These are phyloP conservation scores for Ogataea henricii DNA, from an alignment of 805 yeast species.

Conservation along the genomic window DNA sequence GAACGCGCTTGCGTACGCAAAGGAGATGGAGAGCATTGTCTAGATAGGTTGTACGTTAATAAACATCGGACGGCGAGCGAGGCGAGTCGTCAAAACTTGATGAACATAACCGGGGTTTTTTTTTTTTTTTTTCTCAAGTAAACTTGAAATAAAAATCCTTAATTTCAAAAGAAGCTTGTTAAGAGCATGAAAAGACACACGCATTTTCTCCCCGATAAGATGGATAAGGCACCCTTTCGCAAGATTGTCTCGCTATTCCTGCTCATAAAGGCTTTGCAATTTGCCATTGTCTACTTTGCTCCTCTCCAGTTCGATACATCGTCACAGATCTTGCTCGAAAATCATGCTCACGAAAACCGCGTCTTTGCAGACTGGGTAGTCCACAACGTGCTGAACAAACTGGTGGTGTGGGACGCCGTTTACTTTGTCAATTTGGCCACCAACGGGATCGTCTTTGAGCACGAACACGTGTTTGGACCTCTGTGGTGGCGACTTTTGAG, in stretches of 20 bases:
- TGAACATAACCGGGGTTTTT: too few relatives aligned
- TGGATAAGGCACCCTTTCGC: neutral
- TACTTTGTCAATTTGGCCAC: conserved; percentile 64
- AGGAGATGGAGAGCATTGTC: conserved; percentile 88
- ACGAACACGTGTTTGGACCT: conserved; percentile 87
- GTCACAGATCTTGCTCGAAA: conserved; percentile 38
- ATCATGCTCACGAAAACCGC: conserved; percentile 20
- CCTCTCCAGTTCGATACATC: conserved; percentile 55
- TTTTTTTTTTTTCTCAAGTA: neutral
- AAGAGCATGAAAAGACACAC: too few relatives aligned
- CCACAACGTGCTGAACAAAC: conserved; percentile 44
- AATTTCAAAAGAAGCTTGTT: too few relatives aligned
- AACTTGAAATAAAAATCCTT: neutral
- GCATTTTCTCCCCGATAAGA: neutral
- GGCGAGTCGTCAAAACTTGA: too few relatives aligned
- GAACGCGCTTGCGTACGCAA: conserved; percentile 83
- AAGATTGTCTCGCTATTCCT: conserved; percentile 27
- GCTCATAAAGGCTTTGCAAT: conserved; percentile 40
- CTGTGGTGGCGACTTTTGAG: conserved; percentile 61
- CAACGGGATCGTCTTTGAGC: conserved; percentile 66
- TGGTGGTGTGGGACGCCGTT: conserved; percentile 85
- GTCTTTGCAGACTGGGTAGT: conserved; percentile 8
- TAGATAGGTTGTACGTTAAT: conserved; percentile 32
- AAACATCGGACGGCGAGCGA: too few relatives aligned
- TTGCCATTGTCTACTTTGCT: conserved; percentile 38